Base-by-base conservation (phyloP, 805 yeast species). In the Kodamaea hsintzibuensis region DNA sequence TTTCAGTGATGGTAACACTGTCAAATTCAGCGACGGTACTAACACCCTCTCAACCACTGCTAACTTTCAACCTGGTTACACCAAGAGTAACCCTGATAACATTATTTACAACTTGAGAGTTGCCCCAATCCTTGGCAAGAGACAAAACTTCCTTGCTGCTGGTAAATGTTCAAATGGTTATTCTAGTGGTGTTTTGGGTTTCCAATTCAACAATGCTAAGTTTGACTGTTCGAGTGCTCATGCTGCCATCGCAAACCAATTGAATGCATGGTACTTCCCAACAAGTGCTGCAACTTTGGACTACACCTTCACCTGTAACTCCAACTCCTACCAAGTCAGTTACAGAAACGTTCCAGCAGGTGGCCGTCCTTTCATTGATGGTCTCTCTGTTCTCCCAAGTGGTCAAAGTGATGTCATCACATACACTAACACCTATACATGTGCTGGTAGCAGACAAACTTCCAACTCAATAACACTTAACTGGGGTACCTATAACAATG, bases 321-420 rank as follows among this genome's bases (percentile, higher is more conserved):
- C 45, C 13, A 18, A 12, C 7, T n/a, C 38, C 2, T 18, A 37
- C 25, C 10, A 7, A 4, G 30, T 54, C 22, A 33, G 38, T 18
- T 67, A 60, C 53, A 25, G 35, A n/a, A 65, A 62, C 51, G 42
- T 68, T 40, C 70, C 71, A 1, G 67, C 69, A 3, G 72, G 71
- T 2, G 64, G 56, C 52, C 54, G 67, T 18, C 64, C 66, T 7
- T 64, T n/a, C 38, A 51, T 51, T 22, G 54, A 48, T 27, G 43
- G 53, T 16, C 6, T 40, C 38, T 10, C n/a, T 46, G 3, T 35
- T 51, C 19, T n/a, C 44, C 27, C 18, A 10, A 17, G 42, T 9
- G 49, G 42, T 16, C 25, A 4, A 22, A 51, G 51, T 8, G 40
- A 16, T 4, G 45, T 27, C 9, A 18, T 30, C 17, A 25, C 30